Percentiles rank a stretch among this genome's conserved stretches.
Conservation (phyloP, 2,329 filamentous ascomycete species). For the Tolypocladium sp. region DNA sequence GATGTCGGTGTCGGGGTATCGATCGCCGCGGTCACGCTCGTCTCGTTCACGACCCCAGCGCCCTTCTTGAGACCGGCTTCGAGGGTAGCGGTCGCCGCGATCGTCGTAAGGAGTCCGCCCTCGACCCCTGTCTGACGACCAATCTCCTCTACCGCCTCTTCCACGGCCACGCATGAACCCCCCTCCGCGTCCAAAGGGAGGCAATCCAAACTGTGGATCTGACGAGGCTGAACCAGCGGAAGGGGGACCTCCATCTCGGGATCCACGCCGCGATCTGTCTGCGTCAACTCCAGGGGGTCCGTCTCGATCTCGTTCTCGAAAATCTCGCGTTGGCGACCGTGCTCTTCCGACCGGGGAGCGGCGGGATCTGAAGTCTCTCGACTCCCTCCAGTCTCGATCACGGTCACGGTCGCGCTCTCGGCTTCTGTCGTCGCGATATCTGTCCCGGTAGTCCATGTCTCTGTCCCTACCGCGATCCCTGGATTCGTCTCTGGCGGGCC, state of each 20-base stretch:
- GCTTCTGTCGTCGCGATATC: slow-evolving; percentile 51
- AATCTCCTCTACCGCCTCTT: slow-evolving; percentile 33
- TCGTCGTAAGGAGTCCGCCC: slow-evolving; percentile 53
- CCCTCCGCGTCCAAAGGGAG: slow-evolving; percentile 44
- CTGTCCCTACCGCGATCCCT: slow-evolving; percentile 51
- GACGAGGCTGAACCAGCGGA: slow-evolving; percentile 64
- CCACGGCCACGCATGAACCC: slow-evolving; percentile 47
- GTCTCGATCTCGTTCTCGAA: slow-evolving; percentile 50
- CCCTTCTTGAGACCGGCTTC: slow-evolving; percentile 58
- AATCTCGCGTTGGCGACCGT: slow-evolving; percentile 60
- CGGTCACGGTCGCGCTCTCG: slow-evolving; percentile 49
- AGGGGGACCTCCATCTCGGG: slow-evolving; percentile 59
- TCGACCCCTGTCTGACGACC: slow-evolving; percentile 37
- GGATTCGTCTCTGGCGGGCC: slow-evolving; percentile 50
- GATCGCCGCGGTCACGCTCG: slow-evolving; percentile 39
- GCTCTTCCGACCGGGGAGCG: slow-evolving; percentile 51
- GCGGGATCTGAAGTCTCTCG: slow-evolving; percentile 31
- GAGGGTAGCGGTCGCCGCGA: slow-evolving; percentile 49
- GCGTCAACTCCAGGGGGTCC: slow-evolving; percentile 55
- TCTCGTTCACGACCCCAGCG: slow-evolving; percentile 48
- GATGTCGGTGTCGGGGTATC: slow-evolving; percentile 28
- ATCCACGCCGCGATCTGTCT: slow-evolving; percentile 57
- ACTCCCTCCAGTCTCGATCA: slow-evolving; percentile 39
- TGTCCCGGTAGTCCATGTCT: slow-evolving; percentile 49
- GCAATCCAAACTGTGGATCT: slow-evolving; percentile 49